A percentile compares a stretch with the other conserved stretches of the same genome.
These are phyloP conservation scores for Penicillium diatomitis DNA, from an alignment of 495 filamentous ascomycete species.

Conservation along the genomic window DNA sequence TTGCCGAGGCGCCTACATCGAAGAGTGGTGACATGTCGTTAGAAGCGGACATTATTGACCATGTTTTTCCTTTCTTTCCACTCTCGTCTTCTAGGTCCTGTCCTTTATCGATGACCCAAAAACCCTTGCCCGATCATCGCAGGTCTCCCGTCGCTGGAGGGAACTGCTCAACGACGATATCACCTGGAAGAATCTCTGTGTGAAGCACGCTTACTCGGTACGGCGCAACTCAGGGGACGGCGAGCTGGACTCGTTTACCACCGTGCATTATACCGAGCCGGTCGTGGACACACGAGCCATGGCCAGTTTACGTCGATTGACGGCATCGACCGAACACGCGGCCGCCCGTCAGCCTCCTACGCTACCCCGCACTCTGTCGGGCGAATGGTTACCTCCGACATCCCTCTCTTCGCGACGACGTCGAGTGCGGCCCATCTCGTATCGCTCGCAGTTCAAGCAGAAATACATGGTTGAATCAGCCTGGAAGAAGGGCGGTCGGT, in stretches of 20 bases:
- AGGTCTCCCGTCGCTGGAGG: constrained; percentile 89
- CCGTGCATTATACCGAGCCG: constrained; percentile 17
- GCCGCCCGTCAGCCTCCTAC: constrained; percentile 17
- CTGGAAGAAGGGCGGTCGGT: constrained; percentile 81
- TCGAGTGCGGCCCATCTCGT: constrained; percentile 51
- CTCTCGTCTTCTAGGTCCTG: constrained; percentile 49
- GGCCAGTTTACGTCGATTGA: constrained; percentile 18
- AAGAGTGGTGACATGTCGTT: too few relatives aligned
- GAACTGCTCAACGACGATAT: constrained; percentile 90
- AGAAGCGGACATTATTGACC: not conserved
- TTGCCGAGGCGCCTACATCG: not conserved
- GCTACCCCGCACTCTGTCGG: constrained; percentile 27
- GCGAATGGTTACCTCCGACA: constrained; percentile 27
- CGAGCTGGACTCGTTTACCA: constrained; percentile 29
- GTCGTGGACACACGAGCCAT: constrained; percentile 11
- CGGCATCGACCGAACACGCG: constrained; percentile 17
- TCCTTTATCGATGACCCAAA: constrained; percentile 93
- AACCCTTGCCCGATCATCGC: constrained; percentile 82
- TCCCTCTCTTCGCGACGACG: constrained; percentile 23
- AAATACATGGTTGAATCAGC: constrained; percentile 94
- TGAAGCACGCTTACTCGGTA: constrained; percentile 73
- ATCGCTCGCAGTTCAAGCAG: constrained; percentile 95
- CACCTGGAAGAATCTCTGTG: constrained; percentile 93
- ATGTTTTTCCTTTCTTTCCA: not conserved
- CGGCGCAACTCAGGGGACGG: constrained; percentile 50